Percentiles rank a stretch among this genome's conserved stretches.
phyloP scores from a whole-genome alignment of 2,329 filamentous ascomycete genomes.

The Capronia epimyces region DNA sequence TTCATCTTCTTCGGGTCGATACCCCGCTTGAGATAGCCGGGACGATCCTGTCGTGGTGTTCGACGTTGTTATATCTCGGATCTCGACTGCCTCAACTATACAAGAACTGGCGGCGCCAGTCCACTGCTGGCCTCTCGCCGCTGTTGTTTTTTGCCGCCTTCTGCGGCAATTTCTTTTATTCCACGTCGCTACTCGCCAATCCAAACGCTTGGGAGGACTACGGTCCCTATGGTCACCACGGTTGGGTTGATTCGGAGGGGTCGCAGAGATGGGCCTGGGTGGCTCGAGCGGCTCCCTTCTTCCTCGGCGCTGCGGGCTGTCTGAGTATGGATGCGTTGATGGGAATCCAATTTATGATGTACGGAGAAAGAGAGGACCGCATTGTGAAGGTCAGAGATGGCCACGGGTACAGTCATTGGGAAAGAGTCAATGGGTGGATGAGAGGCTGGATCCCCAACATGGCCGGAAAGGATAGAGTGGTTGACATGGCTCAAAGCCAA shows the following conservation, averaged over 20 bases:
- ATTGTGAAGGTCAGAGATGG: slow-evolving; percentile 47
- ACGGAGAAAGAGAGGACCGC: slow-evolving; percentile 46
- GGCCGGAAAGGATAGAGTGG: slow-evolving; percentile 36
- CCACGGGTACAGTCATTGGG: slow-evolving; percentile 47
- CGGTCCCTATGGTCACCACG: slow-evolving; percentile 51
- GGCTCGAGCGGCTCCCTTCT: slow-evolving; percentile 56
- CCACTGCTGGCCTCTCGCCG: slow-evolving; percentile 59
- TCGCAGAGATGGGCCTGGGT: slow-evolving; percentile 54
- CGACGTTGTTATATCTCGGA: slow-evolving; percentile 53
- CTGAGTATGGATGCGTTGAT: slow-evolving; percentile 58
- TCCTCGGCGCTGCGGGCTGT: slow-evolving; percentile 61
- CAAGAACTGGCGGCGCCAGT: slow-evolving; percentile 59
- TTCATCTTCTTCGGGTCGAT: slow-evolving; percentile 29
- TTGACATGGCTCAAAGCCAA: slow-evolving; percentile 29
- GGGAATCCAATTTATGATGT: slow-evolving; percentile 58
- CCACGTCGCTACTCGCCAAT: slow-evolving; percentile 56
- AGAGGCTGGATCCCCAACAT: slow-evolving; percentile 58
- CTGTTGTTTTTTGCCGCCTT: slow-evolving; percentile 62
- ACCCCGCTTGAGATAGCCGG: slow-evolving; percentile 42
- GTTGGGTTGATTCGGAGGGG: slow-evolving; percentile 55
- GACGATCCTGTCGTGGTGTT: slow-evolving; percentile 52
- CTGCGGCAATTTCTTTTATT: slow-evolving; percentile 64
- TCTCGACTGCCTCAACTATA: slow-evolving; percentile 60
- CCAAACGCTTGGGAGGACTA: slow-evolving; percentile 58
- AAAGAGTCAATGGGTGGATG: slow-evolving; percentile 59